Percentiles rank a stretch among this genome's conserved stretches.
Conservation (phyloP, 2,329 filamentous ascomycete genomes). For the Cercospora beticola region DNA sequence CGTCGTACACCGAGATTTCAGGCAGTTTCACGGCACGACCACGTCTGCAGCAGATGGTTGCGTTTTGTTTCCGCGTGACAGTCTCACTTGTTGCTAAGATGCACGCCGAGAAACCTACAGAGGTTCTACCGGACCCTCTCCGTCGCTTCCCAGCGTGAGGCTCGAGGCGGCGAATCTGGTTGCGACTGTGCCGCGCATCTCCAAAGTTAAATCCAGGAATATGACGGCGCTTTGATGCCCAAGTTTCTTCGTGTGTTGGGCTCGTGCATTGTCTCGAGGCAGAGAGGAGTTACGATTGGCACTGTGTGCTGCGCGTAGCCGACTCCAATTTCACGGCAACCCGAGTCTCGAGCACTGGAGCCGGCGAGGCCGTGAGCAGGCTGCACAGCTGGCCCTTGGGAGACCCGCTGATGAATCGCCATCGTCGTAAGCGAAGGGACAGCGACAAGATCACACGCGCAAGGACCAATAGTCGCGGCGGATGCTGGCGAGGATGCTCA, state of each 20-base stretch:
- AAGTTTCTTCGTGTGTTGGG: background rate
- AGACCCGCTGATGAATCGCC: background rate
- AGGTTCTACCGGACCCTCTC: conserved; percentile 8
- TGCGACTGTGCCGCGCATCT: conserved; percentile 8
- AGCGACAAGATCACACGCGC: background rate
- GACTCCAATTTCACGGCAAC: background rate
- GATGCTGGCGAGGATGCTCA: background rate
- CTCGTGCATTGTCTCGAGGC: background rate
- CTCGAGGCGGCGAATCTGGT: background rate
- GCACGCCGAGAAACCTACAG: background rate
- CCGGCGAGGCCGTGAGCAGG: background rate
- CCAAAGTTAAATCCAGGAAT: conserved; percentile 2
- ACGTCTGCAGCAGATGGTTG: background rate
- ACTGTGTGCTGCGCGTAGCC: background rate
- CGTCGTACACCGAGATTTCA: background rate
- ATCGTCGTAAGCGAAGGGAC: background rate
- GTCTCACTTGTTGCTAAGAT: background rate
- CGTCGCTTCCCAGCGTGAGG: background rate
- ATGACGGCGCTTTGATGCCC: conserved; percentile 5
- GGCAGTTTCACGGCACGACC: conserved; percentile 9
- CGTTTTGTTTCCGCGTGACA: background rate
- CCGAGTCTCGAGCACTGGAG: background rate
- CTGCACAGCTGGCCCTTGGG: background rate
- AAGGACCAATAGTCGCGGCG: background rate
- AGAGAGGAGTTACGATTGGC: background rate